These are phyloP conservation scores for Chytriomyces confervae DNA, from an alignment of 192 early-diverging fungal genomes.

Conservation along the genomic window DNA sequence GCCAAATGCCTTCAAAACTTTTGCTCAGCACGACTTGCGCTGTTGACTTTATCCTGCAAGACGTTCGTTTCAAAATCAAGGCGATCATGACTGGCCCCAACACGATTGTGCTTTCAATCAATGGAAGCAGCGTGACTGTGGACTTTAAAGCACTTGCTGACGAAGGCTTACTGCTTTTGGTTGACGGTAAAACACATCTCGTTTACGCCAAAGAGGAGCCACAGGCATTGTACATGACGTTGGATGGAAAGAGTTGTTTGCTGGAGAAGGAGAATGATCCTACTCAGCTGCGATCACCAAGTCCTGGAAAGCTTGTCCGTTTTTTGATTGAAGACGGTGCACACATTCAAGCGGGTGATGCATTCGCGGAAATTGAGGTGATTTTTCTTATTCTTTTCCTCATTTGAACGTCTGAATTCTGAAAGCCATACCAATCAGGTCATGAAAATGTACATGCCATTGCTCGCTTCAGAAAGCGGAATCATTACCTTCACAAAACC, in stretches of 20 bases:
- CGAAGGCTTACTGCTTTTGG: conserved; percentile 86
- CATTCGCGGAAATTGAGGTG: conserved; percentile 97
- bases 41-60: conserved; percentile 93
- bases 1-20: conserved; percentile 83
- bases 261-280: conserved; percentile 98
- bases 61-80: conserved; percentile 88
- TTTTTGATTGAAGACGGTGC: conserved; percentile 91
- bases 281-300: conserved; percentile 92
- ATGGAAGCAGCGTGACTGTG: conserved; percentile 82
- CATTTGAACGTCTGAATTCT: background rate
- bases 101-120: conserved; percentile 78
- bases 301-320: conserved; percentile 95
- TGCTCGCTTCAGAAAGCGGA: conserved; percentile 89
- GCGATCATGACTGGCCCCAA: conserved; percentile 82
- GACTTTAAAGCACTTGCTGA: conserved; percentile 87
- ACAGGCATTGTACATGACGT: conserved; percentile 82
- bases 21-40: conserved; percentile 74
- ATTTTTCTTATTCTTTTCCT: conserved; percentile 15
- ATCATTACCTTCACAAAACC: conserved; percentile 88
- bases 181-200: conserved; percentile 91
- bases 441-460: conserved; percentile 99
- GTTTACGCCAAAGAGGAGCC: conserved; percentile 91
- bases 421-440: conserved; percentile 47
- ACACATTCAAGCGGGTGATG: conserved; percentile 86
- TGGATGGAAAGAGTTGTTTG: conserved; percentile 90